Base-by-base conservation (phyloP, 441 rosid genomes). In the Populus hybrid region DNA sequence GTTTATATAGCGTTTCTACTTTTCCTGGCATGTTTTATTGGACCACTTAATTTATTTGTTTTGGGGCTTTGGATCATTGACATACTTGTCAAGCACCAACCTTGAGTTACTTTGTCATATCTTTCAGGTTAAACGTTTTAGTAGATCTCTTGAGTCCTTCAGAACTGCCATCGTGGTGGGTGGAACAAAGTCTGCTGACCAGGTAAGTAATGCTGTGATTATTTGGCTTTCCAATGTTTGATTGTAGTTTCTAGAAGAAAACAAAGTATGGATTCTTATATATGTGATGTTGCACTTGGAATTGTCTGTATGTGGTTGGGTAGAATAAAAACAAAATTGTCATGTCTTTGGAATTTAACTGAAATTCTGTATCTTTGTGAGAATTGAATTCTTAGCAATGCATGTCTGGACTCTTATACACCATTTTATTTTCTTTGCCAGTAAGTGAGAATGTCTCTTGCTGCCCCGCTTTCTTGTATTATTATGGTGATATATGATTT, bases 131-230 rank as follows among this genome's bases (percentile, higher is more conserved):
- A 85, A 85, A 76, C 73, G 82, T 74, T 80, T 85, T 80, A 78
- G 84, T 36, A 77, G 82, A 80, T 85, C 85, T 85, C 61, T 30
- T 30, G 87, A 80, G 23, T 73, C 80, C 75, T 85, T 85, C 79
- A 82, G 73, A 74, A 80, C 85, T 73, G 82, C 87, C 21, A 82
- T 85, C 42, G 85, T 82, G 6, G 87, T 85, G 42, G 84, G 87
- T 70, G 84, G 87, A 80, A 85, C 84, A 69, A 85, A 82, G 75
- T 78, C 77, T 3, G 75, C 80, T 68, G 87, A 85, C 54, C 87
- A 85, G 84, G 84, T 82, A 57, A 67, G 21, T 71, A 20, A 18
- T 74, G 34, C 23, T 68, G 40, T 64, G 38, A 30, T 74, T 2
- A 46, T 28, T 8, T 24, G 69, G 77, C 69, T 24, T 46, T 67